Base-by-base conservation (phyloP, 164 flowering plant species). In the Tinospora cordifolia region DNA sequence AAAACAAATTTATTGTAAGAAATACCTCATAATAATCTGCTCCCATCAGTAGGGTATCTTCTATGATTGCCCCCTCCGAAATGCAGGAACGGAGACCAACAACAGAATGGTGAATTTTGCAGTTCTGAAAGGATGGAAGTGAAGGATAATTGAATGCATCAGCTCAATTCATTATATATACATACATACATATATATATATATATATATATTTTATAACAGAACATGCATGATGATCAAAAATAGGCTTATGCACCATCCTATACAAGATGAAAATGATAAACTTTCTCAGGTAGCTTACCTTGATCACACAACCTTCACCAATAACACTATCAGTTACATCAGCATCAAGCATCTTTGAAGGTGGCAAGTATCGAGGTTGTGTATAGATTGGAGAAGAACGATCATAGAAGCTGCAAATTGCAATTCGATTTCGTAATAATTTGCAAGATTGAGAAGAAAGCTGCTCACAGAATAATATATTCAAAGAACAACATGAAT, bases 291-390 rank as follows among this genome's bases (percentile, higher is more conserved):
- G 26, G 15, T 38, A 67, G 49, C 76, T 78, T 77, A 87, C 97
- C 90, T 93, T 91, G 47, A 91, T 91, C 58, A 93, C 97, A 79
- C 98, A 93, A 27, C 97, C 93, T 79, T 93, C 97, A 12, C 97
- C 98, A 69, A 93, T 90, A 25, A 91, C 93, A 78, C 95, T 87
- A 70, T 91, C 97, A 0, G 92, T 90, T 40, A 91, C 87, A 83
- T 93, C 98, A 71, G 98, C 97, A 79, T 91, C 93, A 78, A 91
- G 92, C 97, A 93, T n/a, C n/a, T n/a, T n/a, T n/a, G n/a, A n/a
- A n/a, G n/a, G n/a, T n/a, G n/a, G n/a, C n/a, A n/a, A n/a, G n/a
- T n/a, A n/a, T n/a, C n/a, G n/a, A n/a, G n/a, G n/a, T n/a, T n/a
- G n/a, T n/a, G n/a, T n/a, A n/a, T n/a, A n/a, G n/a, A n/a, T n/a